A percentile compares a stretch with the other conserved stretches of the same genome.
phyloP scores from a whole-genome alignment of 345 rosid species.

The Capsella bursapastoris region DNA sequence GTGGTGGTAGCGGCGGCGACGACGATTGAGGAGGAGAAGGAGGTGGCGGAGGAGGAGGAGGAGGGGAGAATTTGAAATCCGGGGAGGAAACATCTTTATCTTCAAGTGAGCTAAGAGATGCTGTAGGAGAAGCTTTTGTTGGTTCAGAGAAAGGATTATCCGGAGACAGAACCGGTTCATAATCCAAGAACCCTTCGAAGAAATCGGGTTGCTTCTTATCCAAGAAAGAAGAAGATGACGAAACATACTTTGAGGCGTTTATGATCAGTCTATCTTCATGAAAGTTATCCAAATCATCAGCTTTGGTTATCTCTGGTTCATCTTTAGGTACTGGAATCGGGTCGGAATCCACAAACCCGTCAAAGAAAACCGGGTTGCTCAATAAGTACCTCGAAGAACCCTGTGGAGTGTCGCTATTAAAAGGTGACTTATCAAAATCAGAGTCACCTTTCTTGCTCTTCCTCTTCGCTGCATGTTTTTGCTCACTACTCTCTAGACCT shows the following conservation, averaged over 20 bases:
- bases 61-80: slow-evolving; percentile 42
- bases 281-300: slow-evolving; percentile 6
- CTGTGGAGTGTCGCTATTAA: slow-evolving; percentile 40
- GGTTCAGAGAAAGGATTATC: slow-evolving; percentile 47
- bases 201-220: slow-evolving; percentile 52
- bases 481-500: slow-evolving; percentile 43
- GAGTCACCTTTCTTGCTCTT: slow-evolving; percentile 47
- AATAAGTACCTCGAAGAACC: slow-evolving; percentile 44
- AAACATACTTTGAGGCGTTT: slow-evolving; percentile 61
- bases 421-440: slow-evolving; percentile 38
- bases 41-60: slow-evolving; percentile 57
- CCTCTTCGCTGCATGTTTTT: slow-evolving; percentile 30
- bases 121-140: slow-evolving; percentile 45
- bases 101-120: slow-evolving; percentile 37
- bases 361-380: slow-evolving; percentile 45
- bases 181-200: slow-evolving; percentile 58
- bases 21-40: slow-evolving; percentile 49
- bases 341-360: slow-evolving; percentile 46
- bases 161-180: slow-evolving; percentile 58
- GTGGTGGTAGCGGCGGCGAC: slow-evolving; percentile 49
- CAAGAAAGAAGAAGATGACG: slow-evolving; percentile 51
- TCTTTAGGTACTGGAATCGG: slow-evolving; percentile 39
- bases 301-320: slow-evolving; percentile 42
- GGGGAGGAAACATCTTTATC: slow-evolving; percentile 42
- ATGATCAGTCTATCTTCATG: slow-evolving; percentile 36